phyloP scores from a whole-genome alignment of 1,139 yeast genomes.

The Blastobotrys niveus region DNA sequence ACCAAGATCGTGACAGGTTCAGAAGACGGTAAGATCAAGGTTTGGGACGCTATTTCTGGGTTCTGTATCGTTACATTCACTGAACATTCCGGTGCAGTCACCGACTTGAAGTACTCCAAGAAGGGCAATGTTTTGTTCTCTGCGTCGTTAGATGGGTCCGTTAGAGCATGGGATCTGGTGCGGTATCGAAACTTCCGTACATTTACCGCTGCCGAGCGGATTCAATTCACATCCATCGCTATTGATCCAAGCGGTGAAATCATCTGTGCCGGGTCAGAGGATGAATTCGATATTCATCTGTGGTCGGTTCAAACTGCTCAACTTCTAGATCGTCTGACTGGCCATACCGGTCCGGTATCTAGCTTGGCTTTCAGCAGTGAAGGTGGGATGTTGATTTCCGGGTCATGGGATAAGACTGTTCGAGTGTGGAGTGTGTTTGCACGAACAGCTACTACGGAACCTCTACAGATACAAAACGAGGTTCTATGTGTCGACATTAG shows the following conservation, averaged over 20 bases:
- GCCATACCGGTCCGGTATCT: conserved; percentile 94
- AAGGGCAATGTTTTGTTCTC: conserved; percentile 87
- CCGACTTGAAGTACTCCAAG: conserved; percentile 79
- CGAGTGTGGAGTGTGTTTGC: conserved; percentile 91
- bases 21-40: conserved; percentile 93
- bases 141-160: conserved; percentile 91
- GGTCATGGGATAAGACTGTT: conserved; percentile 95
- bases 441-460: conserved; percentile 74
- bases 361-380: conserved; percentile 81
- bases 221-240: conserved; percentile 84
- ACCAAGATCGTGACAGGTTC: conserved; percentile 87
- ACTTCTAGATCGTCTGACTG: conserved; percentile 75
- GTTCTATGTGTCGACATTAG: conserved; percentile 80
- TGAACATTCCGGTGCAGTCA: conserved; percentile 86
- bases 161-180: conserved; percentile 92
- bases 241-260: conserved; percentile 98
- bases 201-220: conserved; percentile 82
- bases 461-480: conserved; percentile 78
- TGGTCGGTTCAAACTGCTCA: conserved; percentile 99
- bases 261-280: conserved; percentile 91
- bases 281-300: conserved; percentile 82
- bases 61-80: conserved; percentile 88
- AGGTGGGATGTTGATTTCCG: conserved; percentile 70
- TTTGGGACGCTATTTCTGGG: conserved; percentile 93
- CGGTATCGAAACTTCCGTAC: conserved; percentile 92